Evolutionary conservation across 179 eudicot genomes (phyloP), one percentile per base, ranked within the genome.

Genomic region (Beta lomatogona): DNA sequence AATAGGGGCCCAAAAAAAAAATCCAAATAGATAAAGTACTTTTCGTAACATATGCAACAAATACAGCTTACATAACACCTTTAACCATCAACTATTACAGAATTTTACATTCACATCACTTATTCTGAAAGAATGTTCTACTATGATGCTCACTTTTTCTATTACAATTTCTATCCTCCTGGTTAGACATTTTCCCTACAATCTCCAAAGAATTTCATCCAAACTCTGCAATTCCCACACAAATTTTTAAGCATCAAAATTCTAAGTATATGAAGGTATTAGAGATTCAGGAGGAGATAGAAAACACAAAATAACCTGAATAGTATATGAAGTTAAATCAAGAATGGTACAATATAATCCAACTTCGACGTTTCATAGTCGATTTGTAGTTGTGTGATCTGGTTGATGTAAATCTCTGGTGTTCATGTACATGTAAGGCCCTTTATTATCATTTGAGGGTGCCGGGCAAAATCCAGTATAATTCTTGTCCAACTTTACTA

Each of bases 381-480:
- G 80, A 80, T 67, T 68, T 45, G 50, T 75, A 54, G 77, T 31
- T 53, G 64, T 61, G 58, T 83, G 73, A 50, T 58, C 64, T 36
- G 83, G 79, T 11, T 48, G 81, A 59, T 73, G 31, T 81, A 86
- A 16, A 71, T 87, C 89, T 57, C 57, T 81, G 28, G 79, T 64
- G 79, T 89, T 90, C 77, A 90, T 52, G 69, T 90, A 90, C 31
- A 89, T 46, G 81, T 45, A 83, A 61, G 83, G 83, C 4, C 79
- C 45, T 68, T 48, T 75, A 53, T 53, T 68, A 15, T 59, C 69
- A 54, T 59, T 60, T 52, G 84, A 61, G 44, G 84, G 81, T 22
- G 53, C 75, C 36, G 89, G 85, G 15, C 54, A 22, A 82, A 89
- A 89, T 57, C 93, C 93, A 68, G 81, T 10, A 73, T 86, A 90